Base-by-base conservation (phyloP, 2,329 filamentous ascomycete species). In the Eutypella sp. region DNA sequence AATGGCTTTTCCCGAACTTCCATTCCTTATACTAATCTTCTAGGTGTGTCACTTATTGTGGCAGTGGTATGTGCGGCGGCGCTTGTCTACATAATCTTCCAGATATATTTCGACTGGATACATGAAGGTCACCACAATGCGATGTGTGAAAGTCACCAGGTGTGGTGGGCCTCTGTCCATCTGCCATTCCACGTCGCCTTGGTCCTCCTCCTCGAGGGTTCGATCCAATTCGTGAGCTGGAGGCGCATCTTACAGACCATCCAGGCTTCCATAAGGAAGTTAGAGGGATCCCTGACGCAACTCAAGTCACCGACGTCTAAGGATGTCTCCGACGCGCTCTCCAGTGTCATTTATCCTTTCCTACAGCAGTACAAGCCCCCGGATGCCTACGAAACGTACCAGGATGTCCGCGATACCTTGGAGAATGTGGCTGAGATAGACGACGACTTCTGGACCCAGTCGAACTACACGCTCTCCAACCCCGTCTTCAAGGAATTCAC, bases 151-250 rank as follows among this genome's bases (percentile, higher is more conserved):
- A 67, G 79, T 39, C 73, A 78, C 4, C 82, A 85, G 52, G 77
- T 82, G 42, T 63, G 80, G 43, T 82, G 78, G 78, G 71, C 74
- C 0, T 46, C 70, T 2, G 59, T 80, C 1, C 82, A 85, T 62
- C 78, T 84, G 48, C 81, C 81, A 0, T 79, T 85, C 54, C 81
- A 86, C 52, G 70, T 84, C 2, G 67, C 76, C 5, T 73, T 86
- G 25, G 75, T 83, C 13, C 72, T 85, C 6, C 73, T 84, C n/a
- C 75, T 83, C 38, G 81, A 84, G 55, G 82, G 79, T 13, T 69
- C 74, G 33, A 79, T 79, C 6, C 79, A 84, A 51, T 75, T 84
- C 40, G 63, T 74, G 44, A 65, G 71, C 42, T 73, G 68, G 65
- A 64, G 63, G 20, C 72, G 72, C 48, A 51, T 61, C 16, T n/a